Evolutionary conservation across 331 rosid species (phyloP).

Genomic region (Saraca asoca): DNA sequence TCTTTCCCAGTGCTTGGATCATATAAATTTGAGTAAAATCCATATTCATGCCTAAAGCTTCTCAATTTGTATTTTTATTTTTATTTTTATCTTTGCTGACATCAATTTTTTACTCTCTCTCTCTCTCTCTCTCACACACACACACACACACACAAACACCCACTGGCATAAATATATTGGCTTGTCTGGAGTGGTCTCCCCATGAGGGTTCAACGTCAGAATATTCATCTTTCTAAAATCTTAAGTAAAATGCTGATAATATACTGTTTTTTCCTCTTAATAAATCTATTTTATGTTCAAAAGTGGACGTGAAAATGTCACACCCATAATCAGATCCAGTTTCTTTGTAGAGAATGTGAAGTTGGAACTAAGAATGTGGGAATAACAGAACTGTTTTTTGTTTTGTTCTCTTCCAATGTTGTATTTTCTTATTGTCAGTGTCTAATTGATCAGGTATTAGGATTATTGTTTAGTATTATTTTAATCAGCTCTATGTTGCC

Average conservation of each 20-base stretch:
- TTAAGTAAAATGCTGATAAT: neutral
- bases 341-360: no score
- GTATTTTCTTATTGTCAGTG: slow-evolving; percentile 17
- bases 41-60: no score
- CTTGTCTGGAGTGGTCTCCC: slow-evolving; percentile 37
- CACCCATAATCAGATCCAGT: no score
- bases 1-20: slow-evolving; percentile 9
- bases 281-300: no score
- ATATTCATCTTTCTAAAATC: slow-evolving; percentile 24
- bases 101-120: neutral
- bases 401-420: slow-evolving; percentile 13
- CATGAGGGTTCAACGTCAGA: slow-evolving; percentile 31
- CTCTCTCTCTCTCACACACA: neutral
- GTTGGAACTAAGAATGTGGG: no score
- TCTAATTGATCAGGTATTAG: neutral
- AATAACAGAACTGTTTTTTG: no score
- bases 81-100: neutral
- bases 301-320: no score
- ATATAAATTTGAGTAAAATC: slow-evolving; percentile 12
- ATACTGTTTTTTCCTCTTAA: neutral
- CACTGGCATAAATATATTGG: slow-evolving; percentile 12
- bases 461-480: neutral
- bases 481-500: slow-evolving; percentile 19
- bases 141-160: no score
- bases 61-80: no score